Conservation (phyloP, 2,329 filamentous ascomycete genomes). For the Diaporthe humulicola region DNA sequence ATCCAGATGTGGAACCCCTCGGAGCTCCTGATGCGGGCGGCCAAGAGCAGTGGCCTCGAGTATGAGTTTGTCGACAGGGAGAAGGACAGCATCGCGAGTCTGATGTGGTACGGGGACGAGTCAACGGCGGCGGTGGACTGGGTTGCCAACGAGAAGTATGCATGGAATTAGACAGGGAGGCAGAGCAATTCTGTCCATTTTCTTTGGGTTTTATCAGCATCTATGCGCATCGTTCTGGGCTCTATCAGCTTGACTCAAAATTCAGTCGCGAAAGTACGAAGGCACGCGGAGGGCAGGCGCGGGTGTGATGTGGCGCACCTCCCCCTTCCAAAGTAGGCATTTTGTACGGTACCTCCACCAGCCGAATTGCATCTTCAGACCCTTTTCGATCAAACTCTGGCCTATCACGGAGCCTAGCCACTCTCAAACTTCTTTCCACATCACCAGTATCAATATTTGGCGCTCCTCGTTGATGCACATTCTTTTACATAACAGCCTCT, state of each 20-base stretch:
- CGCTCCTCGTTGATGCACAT: not conserved
- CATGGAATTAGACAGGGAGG: slow-evolving; percentile 71
- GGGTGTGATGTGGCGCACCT: slow-evolving; percentile 2
- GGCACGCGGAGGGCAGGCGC: not conserved
- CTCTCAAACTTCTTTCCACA: not conserved
- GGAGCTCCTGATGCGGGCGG: slow-evolving; percentile 61
- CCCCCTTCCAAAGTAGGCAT: not conserved
- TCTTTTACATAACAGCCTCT: not conserved
- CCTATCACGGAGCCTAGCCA: not conserved
- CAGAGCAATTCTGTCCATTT: not conserved
- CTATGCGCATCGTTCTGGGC: not conserved
- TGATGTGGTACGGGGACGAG: slow-evolving; percentile 77
- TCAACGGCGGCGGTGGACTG: slow-evolving; percentile 71
- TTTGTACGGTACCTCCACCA: not conserved
- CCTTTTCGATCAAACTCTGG: no score
- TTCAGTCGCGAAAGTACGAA: not conserved
- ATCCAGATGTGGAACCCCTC: slow-evolving; percentile 90
- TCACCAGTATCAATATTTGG: not conserved
- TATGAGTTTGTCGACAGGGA: slow-evolving; percentile 69
- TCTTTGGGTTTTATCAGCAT: no score
- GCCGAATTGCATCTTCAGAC: not conserved
- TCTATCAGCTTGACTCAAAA: not conserved
- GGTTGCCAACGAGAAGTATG: slow-evolving; percentile 83
- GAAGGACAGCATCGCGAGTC: slow-evolving; percentile 75
- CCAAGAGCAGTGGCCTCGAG: slow-evolving; percentile 62